Percentiles rank a stretch among this genome's conserved stretches.
Evolutionary conservation across 805 yeast species (phyloP).

Genomic region (Myxozyma udenii): DNA sequence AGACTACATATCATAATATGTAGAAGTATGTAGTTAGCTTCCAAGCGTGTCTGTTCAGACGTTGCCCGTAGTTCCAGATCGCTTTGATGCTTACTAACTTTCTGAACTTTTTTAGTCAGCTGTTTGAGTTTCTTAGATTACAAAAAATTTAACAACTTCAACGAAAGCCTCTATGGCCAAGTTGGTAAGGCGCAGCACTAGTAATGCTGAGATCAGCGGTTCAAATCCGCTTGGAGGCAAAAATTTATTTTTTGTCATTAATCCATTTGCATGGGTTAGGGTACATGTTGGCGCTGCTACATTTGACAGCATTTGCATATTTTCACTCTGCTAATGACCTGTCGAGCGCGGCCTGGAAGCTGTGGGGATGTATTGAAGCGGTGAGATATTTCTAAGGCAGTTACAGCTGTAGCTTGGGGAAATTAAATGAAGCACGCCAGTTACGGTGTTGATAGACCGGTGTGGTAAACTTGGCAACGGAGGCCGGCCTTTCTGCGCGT

Average conservation of each 20-base stretch:
- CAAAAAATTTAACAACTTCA: no score
- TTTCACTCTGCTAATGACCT: not conserved
- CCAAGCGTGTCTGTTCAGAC: no score
- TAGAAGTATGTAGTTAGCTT: no score
- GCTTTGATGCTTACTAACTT: no score
- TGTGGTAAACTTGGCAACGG: no score
- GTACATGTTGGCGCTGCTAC: not conserved
- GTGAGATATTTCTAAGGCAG: not conserved
- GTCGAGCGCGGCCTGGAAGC: not conserved
- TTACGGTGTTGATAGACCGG: no score
- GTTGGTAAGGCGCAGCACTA: slow-evolving; percentile 45
- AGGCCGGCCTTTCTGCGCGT: no score
- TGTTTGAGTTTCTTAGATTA: no score
- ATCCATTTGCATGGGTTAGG: not conserved
- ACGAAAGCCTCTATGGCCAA: slow-evolving; percentile 44
- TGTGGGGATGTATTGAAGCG: not conserved
- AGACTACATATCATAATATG: no score
- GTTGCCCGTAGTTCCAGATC: no score
- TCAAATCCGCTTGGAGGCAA: slow-evolving; percentile 43
- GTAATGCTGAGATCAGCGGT: slow-evolving; percentile 44
- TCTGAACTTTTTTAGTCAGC: no score
- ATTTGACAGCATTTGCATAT: not conserved
- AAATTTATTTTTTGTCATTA: slow-evolving; percentile 6
- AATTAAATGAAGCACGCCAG: no score
- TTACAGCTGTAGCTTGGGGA: not conserved